Evolutionary conservation across 805 yeast genomes (phyloP).

Genomic region (Candida rishiriensis): DNA sequence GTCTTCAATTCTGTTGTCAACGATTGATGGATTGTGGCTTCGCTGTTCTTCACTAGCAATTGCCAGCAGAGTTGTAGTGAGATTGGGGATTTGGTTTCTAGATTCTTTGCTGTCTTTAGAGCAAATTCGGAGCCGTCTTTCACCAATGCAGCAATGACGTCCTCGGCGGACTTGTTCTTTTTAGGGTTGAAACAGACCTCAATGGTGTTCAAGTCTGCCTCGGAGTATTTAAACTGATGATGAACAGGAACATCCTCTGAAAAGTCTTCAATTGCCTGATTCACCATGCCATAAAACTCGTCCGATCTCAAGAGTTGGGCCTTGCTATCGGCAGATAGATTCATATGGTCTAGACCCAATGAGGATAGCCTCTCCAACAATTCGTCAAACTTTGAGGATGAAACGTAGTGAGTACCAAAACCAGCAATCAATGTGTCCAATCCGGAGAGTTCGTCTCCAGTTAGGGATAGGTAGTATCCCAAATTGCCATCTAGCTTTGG

Average conservation of each 20-base stretch:
- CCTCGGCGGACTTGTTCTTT: constrained; percentile 42
- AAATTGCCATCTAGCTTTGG: constrained; percentile 77
- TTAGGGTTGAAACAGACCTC: constrained; percentile 59
- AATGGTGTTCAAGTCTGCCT: constrained; percentile 56
- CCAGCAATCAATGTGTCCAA: constrained; percentile 80
- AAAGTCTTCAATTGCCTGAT: constrained; percentile 75
- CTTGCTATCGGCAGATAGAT: constrained; percentile 15
- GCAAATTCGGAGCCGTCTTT: constrained; percentile 67
- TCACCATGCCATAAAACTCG: constrained; percentile 54
- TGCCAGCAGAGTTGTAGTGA: constrained; percentile 71
- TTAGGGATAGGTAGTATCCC: constrained; percentile 81
- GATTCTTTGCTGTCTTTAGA: constrained; percentile 44
- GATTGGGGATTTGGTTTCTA: constrained; percentile 69
- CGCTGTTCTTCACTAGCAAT: constrained; percentile 57
- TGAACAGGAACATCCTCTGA: constrained; percentile 60
- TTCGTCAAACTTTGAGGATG: constrained; percentile 56
- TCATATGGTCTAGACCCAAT: constrained; percentile 33
- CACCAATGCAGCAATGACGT: constrained; percentile 48
- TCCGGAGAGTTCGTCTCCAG: constrained; percentile 77
- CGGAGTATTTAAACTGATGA: constrained; percentile 54
- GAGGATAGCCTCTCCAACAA: constrained; percentile 63
- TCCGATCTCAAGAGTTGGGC: constrained; percentile 18
- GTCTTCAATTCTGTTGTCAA: constrained; percentile 68
- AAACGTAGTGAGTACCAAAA: constrained; percentile 85
- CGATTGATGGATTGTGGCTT: constrained; percentile 57